Evolutionary conservation across 257 asterid genomes (phyloP), one percentile per base, ranked within the genome.

Genomic region (Ehretia macrophylla): DNA sequence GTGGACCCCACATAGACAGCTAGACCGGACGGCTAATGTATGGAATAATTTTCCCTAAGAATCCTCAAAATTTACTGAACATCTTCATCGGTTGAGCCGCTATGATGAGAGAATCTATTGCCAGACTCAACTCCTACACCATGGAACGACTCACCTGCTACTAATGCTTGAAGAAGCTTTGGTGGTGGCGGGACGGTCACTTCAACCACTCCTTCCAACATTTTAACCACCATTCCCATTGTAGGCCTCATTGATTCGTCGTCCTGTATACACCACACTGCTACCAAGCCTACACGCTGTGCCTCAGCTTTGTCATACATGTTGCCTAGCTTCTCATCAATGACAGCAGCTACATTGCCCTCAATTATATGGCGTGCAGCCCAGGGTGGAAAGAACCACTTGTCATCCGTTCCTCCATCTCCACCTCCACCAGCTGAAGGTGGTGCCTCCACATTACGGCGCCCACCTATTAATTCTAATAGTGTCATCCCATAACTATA

Each of bases 141-240:
- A 3, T 58, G 86, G 65, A 88, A 88, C 10, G 95, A 88, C 75
- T 77, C 95, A 0, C 93, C 95, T 1, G 96, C 85, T 16, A 88
- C 95, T 35, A 88, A 63, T n/a, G 95, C 96, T 53, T 88, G 96
- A 42, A 88, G 79, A 67, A 88, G 82, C 77, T 83, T 85, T 0
- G 96, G 96, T 14, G 92, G 86, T 5, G 86, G 84, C 0, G 96
- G 96, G 12, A 64, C 67, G 8, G 64, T 59, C n/a, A 63, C 37
- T 17, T 63, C 60, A 17, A 39, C 17, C 22, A 16, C 42, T 27
- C 70, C 70, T 47, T 65, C 64, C 45, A 65, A 19, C 64, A 65
- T 51, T 37, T 65, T 48, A 50, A 55, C 64, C 13, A 61, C 63
- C 22, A 37, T 17, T 3, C 56, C 55, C 68, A 68, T 60, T 9